Base-by-base conservation (phyloP, 2,329 filamentous ascomycete genomes). In the Fusarium cyanostomum region DNA sequence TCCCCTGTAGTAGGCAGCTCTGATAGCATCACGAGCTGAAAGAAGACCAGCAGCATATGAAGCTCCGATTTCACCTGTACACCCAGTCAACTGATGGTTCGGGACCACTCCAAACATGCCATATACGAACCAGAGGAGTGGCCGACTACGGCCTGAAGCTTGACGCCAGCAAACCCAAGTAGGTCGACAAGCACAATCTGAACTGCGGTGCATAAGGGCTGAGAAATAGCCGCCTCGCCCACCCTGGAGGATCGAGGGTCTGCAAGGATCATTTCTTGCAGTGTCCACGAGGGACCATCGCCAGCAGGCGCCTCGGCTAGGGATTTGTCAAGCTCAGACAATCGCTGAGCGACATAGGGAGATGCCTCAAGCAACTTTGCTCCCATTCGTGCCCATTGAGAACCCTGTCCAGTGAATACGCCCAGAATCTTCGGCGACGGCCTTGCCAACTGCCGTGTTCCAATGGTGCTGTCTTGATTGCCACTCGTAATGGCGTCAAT, bases 51-150 rank as follows among this genome's bases (percentile, higher is more conserved):
- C 70, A 0, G 78, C 77, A 48, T 81, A 81, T 0, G 80, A 79
- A 2, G 80, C 80, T 0, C 74, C 79, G 33, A 82, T 79, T 57
- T 82, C 80, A 3, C 80, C 80, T 3, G n/a, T n/a, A n/a, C n/a
- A n/a, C n/a, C n/a, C n/a, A n/a, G n/a, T n/a, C n/a, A n/a, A n/a
- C n/a, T n/a, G n/a, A n/a, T n/a, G n/a, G n/a, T n/a, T n/a, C n/a
- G n/a, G n/a, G n/a, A n/a, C n/a, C n/a, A n/a, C n/a, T n/a, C n/a
- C n/a, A n/a, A n/a, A n/a, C n/a, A n/a, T n/a, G n/a, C n/a, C n/a
- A n/a, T n/a, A n/a, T n/a, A n/a, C n/a, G n/a, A n/a, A 11, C 52
- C 45, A 21, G 30, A 37, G 0, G 52, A 56, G 16, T 56, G 45
- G 3, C 52, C 45, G 7, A 34, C 42, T 5, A 56, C 45, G 8